phyloP scores from a whole-genome alignment of 768 basidiomycete species.

The Clitopilus passeckerianus region DNA sequence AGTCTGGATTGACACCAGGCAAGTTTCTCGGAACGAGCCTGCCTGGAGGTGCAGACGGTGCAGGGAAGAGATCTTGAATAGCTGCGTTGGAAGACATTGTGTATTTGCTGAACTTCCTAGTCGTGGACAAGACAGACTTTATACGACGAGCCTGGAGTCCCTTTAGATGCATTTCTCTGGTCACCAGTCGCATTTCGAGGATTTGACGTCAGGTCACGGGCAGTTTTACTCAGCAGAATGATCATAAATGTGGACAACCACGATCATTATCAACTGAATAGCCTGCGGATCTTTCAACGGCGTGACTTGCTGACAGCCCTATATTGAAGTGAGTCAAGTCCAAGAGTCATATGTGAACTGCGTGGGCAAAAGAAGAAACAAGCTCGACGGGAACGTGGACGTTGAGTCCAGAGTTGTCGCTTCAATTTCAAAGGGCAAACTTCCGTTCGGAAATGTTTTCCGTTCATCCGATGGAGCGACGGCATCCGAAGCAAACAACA shows the following conservation, averaged over 20 bases:
- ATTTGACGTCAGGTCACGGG: neutral
- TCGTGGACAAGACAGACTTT: neutral
- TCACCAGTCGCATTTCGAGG: neutral
- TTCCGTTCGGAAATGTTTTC: too few relatives aligned
- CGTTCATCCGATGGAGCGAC: too few relatives aligned
- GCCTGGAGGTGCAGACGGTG: slow-evolving; percentile 23
- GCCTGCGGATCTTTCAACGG: neutral
- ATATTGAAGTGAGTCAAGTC: neutral
- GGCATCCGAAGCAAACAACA: too few relatives aligned
- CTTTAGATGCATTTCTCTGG: neutral
- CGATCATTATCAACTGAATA: neutral
- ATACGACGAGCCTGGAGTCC: neutral
- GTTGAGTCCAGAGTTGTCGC: too few relatives aligned
- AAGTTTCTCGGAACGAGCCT: slow-evolving; percentile 21
- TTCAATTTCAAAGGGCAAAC: too few relatives aligned
- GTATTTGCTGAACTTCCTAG: neutral
- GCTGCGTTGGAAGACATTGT: neutral
- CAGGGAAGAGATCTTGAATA: slow-evolving; percentile 22
- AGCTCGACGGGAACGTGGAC: too few relatives aligned
- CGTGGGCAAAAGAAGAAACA: neutral
- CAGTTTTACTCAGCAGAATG: neutral
- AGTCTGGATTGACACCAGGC: slow-evolving; percentile 31
- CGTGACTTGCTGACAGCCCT: neutral
- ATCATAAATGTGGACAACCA: neutral
- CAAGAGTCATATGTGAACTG: neutral